Evolutionary conservation across 768 basidiomycete species (phyloP).

Genomic region (Rhizopogon roseolus): DNA sequence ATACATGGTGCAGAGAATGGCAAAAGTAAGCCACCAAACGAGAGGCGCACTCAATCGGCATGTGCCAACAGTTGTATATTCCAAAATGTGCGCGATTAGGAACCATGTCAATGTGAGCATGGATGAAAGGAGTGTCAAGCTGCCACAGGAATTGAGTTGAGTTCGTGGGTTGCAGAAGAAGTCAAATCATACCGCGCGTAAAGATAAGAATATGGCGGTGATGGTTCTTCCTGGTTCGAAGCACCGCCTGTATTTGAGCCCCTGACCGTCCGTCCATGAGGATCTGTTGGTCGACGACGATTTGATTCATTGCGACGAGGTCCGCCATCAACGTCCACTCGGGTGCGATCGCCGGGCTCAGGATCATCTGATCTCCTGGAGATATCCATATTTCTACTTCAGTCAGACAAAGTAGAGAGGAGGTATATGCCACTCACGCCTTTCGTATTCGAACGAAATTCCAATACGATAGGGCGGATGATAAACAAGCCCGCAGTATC

Average conservation of each 20-base stretch:
- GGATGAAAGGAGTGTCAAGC: slow-evolving; percentile 62
- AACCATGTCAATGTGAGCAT: slow-evolving; percentile 80
- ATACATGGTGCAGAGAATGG: slow-evolving; percentile 76
- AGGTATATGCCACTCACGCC: slow-evolving; percentile 15
- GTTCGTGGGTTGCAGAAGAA: not conserved
- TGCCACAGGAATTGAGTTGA: slow-evolving; percentile 13
- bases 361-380: slow-evolving; percentile 17
- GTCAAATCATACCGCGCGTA: slow-evolving; percentile 20
- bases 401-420: slow-evolving; percentile 5
- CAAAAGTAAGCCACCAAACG: slow-evolving; percentile 84
- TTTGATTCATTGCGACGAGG: slow-evolving; percentile 10
- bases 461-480: slow-evolving; percentile 51
- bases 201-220: slow-evolving; percentile 20
- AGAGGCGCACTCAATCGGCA: slow-evolving; percentile 75
- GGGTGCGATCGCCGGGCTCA: slow-evolving; percentile 20
- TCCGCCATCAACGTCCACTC: slow-evolving; percentile 12
- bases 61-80: slow-evolving; percentile 69
- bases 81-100: slow-evolving; percentile 71
- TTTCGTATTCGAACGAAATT: slow-evolving; percentile 38
- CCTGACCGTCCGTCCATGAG: slow-evolving; percentile 11
- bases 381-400: slow-evolving; percentile 13
- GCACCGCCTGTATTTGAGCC: slow-evolving; percentile 7
- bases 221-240: slow-evolving; percentile 21
- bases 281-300: slow-evolving; percentile 12
- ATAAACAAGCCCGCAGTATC: slow-evolving; percentile 49